Evolutionary conservation across 768 basidiomycete species (phyloP), one percentile per base, ranked within the genome.

Genomic region (Pulveroboletus ravenelii): DNA sequence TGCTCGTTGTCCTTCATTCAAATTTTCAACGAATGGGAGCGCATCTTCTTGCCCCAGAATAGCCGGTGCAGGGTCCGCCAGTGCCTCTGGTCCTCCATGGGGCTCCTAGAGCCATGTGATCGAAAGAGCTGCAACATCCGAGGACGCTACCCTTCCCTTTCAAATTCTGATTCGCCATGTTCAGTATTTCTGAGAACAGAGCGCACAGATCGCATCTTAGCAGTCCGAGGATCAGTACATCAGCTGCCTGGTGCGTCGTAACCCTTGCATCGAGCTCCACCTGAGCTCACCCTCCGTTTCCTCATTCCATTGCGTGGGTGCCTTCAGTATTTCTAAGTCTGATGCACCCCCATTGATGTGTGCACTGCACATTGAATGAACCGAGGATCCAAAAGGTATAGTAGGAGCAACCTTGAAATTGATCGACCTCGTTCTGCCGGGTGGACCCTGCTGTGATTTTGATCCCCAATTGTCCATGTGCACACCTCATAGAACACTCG

Each of bases 191-290:
- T 42, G 23, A 48, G 35, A 27, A 29, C 18, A 25, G 37, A 25
- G 5, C 8, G n/a, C 25, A 41, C 41, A 14, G 52, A 54, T 47
- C 42, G 20, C 30, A 15, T 45, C 14, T 15, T 25, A 8, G 38
- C 47, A 10, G 23, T 34, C 53, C 40, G 62, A 52, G 59, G 55
- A 62, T 62, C 49, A 43, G 25, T 45, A 56, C 52, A 62, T 62
- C 49, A 43, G 25, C 40, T 12, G 3, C 45, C 18, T 25, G 25
- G 50, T 50, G 48, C 23, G 43, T 50, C 29, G 41, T 41, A 41
- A 29, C 10, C 15, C 10, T 9, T 47, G 17, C 32, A 25, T n/a
- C 6, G 47, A 35, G 13, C 29, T 37, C 51, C 48, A 39, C 52
- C 32, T 50, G 38, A 41, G 20, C 7, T 44, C 47, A 35, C 32